A percentile compares a stretch with the other conserved stretches of the same genome.
These are phyloP conservation scores for Leccinum cinnamomeum DNA, from an alignment of 1,284 basidiomycete species.

Conservation along the genomic window DNA sequence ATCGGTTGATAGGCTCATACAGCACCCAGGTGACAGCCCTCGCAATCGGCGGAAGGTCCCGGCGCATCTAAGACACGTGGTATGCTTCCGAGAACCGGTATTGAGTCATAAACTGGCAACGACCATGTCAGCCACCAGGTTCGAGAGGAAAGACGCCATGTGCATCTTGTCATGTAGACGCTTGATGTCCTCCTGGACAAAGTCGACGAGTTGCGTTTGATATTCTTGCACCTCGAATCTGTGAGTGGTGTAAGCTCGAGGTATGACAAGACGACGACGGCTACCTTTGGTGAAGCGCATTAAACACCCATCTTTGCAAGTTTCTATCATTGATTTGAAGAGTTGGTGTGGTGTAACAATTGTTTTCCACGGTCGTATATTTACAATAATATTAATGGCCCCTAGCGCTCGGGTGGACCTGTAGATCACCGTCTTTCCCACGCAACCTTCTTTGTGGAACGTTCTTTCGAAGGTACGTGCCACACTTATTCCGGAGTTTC, in stretches of 20 bases:
- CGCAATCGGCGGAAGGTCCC: no score
- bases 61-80: no score
- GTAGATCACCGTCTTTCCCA: conserved; percentile 11
- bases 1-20: neutral
- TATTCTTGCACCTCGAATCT: conserved; percentile 99
- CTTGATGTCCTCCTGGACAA: conserved; percentile 97
- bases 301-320: conserved; percentile 61
- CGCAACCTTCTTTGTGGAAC: conserved; percentile 17
- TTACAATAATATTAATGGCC: no score
- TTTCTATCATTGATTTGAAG: no score
- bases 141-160: conserved; percentile 1
- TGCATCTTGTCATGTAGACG: conserved; percentile 87
- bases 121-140: neutral
- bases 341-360: no score
- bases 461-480: conserved; percentile 14
- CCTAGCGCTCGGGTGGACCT: neutral
- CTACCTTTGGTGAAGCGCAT: conserved; percentile 94
- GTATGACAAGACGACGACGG: conserved; percentile 15
- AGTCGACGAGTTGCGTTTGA: conserved; percentile 78
- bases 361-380: no score
- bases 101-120: neutral
- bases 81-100: neutral
- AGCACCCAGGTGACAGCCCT: no score
- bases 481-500: conserved; percentile 13
- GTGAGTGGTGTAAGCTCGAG: neutral